Percentiles rank a stretch among this genome's conserved stretches.
Evolutionary conservation across 2,329 filamentous ascomycete genomes (phyloP).

Genomic region (Botrytis medusae): DNA sequence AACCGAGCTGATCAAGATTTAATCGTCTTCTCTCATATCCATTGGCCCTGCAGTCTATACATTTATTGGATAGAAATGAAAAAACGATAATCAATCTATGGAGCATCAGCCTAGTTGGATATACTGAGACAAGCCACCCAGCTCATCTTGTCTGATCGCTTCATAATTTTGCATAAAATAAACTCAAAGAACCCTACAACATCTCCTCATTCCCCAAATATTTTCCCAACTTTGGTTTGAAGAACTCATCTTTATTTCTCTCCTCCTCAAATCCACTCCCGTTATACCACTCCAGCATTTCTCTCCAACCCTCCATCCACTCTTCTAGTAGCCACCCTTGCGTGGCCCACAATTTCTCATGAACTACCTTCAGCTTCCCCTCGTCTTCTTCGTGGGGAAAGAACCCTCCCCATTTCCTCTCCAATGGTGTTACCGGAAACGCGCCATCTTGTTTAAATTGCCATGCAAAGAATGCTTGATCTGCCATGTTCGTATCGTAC

Average conservation of each 20-base stretch:
- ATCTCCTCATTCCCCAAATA: neutral
- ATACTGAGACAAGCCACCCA: neutral
- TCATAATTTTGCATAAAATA: neutral
- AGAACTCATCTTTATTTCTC: slow-evolving; percentile 16
- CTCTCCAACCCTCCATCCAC: slow-evolving; percentile 8
- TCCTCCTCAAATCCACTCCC: neutral
- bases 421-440: slow-evolving; percentile 11
- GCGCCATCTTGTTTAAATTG: slow-evolving; percentile 17
- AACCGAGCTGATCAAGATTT: neutral
- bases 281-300: slow-evolving; percentile 19
- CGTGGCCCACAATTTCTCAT: slow-evolving; percentile 21
- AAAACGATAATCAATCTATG: neutral
- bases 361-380: slow-evolving; percentile 17
- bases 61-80: neutral
- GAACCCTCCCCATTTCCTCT: slow-evolving; percentile 16
- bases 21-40: neutral
- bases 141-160: too few species aligned
- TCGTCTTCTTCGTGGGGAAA: slow-evolving; percentile 18
- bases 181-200: neutral
- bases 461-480: slow-evolving; percentile 21
- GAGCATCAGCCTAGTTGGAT: too few species aligned
- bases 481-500: slow-evolving; percentile 19
- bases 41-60: neutral
- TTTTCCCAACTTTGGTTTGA: neutral
- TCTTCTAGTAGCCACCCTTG: slow-evolving; percentile 14